These are phyloP conservation scores for Dichomitus squalens DNA, from an alignment of 1,284 basidiomycete genomes.

Conservation along the genomic window DNA sequence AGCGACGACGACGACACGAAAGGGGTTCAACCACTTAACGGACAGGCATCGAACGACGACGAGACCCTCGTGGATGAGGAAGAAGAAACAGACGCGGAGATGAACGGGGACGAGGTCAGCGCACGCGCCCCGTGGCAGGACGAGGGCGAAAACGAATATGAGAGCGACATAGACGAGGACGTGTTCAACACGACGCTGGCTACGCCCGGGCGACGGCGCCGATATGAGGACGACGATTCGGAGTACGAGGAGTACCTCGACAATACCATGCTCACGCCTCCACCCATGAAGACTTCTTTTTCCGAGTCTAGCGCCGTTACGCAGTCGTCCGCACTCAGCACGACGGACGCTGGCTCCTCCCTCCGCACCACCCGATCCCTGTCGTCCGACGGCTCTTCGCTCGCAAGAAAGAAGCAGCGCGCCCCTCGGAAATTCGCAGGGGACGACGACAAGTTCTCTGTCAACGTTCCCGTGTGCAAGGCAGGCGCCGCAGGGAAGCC, in stretches of 20 bases:
- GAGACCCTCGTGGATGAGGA: conserved; percentile 27
- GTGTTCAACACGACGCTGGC: conserved; percentile 66
- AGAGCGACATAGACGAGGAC: conserved; percentile 42
- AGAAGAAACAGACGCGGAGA: conserved; percentile 25
- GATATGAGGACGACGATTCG: conserved; percentile 35
- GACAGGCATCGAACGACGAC: conserved; percentile 28
- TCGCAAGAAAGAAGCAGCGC: conserved; percentile 32
- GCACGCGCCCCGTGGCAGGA: conserved; percentile 38
- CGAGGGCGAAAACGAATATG: conserved; percentile 55
- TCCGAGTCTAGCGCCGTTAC: conserved; percentile 36
- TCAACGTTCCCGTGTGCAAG: conserved; percentile 15
- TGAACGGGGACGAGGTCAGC: conserved; percentile 25
- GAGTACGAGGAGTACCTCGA: conserved; percentile 51
- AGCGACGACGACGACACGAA: conserved; percentile 46
- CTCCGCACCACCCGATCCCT: conserved; percentile 48
- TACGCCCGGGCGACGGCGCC: conserved; percentile 46
- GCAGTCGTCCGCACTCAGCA: conserved; percentile 46
- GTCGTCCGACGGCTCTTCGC: conserved; percentile 22
- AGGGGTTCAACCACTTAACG: conserved; percentile 31
- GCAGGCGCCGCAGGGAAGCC: conserved; percentile 5
- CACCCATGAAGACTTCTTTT: conserved; percentile 11
- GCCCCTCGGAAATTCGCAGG: conserved; percentile 23
- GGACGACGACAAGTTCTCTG: conserved; percentile 16
- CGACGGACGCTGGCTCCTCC: conserved; percentile 46
- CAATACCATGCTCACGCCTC: conserved; percentile 31